A percentile compares a stretch with the other conserved stretches of the same genome.
Evolutionary conservation across 371 early-diverging fungal species (phyloP).

Genomic region (Haplosporangium sp.): DNA sequence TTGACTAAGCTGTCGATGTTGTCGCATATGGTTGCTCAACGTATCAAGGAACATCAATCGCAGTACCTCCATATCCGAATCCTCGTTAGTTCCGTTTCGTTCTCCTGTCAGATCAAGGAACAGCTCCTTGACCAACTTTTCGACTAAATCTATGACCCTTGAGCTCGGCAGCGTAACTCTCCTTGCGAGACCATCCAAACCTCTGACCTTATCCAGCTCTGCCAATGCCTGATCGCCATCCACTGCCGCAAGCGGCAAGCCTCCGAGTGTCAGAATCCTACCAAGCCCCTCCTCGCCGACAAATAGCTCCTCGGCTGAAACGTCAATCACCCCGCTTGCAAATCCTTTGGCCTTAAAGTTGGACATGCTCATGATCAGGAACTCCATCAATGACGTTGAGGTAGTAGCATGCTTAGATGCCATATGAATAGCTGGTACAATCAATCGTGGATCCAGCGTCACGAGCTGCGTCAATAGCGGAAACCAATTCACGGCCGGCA

Average conservation of each 20-base stretch:
- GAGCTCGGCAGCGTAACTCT: constrained; percentile 59
- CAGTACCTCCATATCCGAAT: constrained; percentile 33
- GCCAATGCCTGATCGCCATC: constrained; percentile 35
- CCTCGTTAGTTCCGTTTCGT: not conserved
- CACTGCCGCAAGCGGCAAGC: constrained; percentile 43
- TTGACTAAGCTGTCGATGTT: constrained; percentile 10
- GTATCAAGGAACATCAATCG: constrained; percentile 55
- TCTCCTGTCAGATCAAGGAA: constrained; percentile 15
- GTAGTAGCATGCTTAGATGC: constrained; percentile 65
- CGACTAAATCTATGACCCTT: constrained; percentile 59
- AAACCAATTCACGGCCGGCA: constrained; percentile 73
- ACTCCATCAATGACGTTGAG: constrained; percentile 67
- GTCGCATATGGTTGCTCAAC: constrained; percentile 33
- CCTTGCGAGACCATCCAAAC: constrained; percentile 64
- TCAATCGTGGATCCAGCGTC: constrained; percentile 36
- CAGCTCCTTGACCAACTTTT: constrained; percentile 40
- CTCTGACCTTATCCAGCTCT: constrained; percentile 60
- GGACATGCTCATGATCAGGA: constrained; percentile 56
- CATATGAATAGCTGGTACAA: constrained; percentile 54
- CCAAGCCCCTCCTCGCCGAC: constrained; percentile 61
- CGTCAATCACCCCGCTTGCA: not conserved
- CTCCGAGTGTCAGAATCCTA: constrained; percentile 59
- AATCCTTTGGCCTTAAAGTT: constrained; percentile 19
- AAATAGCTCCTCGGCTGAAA: constrained; percentile 38
- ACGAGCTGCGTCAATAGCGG: constrained; percentile 54